phyloP scores from a whole-genome alignment of 78 protist genomes.

The Protostelium mycophagum region DNA sequence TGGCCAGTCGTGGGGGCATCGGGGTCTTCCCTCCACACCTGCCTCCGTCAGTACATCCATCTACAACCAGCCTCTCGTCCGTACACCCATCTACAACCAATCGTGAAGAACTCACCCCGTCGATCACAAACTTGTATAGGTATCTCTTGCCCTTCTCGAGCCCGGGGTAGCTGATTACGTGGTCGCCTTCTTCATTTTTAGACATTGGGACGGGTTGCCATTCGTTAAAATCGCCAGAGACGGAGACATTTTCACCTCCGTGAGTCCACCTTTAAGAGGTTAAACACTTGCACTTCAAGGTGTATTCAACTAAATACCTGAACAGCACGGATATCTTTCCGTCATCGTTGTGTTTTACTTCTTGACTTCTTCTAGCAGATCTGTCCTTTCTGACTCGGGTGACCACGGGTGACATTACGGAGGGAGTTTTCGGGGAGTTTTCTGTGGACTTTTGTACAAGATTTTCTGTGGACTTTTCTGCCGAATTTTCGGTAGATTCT shows the following conservation, averaged over 20 bases:
- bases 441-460: no score
- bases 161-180: neutral
- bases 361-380: neutral
- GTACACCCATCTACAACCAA: neutral
- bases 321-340: neutral
- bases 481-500: no score
- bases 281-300: neutral
- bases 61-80: neutral
- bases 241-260: neutral
- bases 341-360: neutral
- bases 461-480: no score
- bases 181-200: neutral
- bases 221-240: neutral
- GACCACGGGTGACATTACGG: neutral
- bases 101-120: neutral
- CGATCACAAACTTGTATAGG: neutral
- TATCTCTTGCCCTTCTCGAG: neutral
- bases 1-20: neutral
- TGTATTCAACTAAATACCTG: no score
- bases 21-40: neutral
- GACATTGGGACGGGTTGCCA: neutral
- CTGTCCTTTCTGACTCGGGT: neutral
- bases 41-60: neutral
- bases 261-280: neutral
- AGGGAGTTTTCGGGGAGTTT: no score